Percentiles rank a stretch among this genome's conserved stretches.
Conservation (phyloP, 2,329 filamentous ascomycete species). For the Teratosphaeriaceae sp. region DNA sequence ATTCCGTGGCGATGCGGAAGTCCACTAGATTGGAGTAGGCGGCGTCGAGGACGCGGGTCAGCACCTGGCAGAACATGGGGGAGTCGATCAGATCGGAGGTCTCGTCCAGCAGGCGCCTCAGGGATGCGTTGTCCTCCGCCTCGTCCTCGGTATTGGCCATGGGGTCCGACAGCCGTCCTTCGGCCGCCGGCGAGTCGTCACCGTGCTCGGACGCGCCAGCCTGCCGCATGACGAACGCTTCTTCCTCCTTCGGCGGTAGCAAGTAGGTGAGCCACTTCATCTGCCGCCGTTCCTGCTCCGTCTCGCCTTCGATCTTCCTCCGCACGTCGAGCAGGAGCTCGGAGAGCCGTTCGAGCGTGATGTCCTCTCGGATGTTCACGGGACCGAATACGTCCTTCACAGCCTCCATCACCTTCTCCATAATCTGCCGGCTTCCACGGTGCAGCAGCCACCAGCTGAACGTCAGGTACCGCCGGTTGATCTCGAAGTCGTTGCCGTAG, state of each 20-base stretch:
- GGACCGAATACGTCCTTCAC: slow-evolving; percentile 86
- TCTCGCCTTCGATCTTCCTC: slow-evolving; percentile 72
- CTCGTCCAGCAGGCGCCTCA: slow-evolving; percentile 86
- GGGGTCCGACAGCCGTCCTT: no score
- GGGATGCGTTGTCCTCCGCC: slow-evolving; percentile 45
- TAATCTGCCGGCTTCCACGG: slow-evolving; percentile 76
- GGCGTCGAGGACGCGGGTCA: slow-evolving; percentile 78
- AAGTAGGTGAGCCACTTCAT: slow-evolving; percentile 77
- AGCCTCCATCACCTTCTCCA: slow-evolving; percentile 73
- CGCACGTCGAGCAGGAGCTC: slow-evolving; percentile 77
- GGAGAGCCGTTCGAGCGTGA: slow-evolving; percentile 73
- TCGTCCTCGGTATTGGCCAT: slow-evolving; percentile 14
- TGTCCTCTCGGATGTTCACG: slow-evolving; percentile 79
- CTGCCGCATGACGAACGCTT: slow-evolving; percentile 76
- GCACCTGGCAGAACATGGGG: slow-evolving; percentile 78
- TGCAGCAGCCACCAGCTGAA: slow-evolving; percentile 99
- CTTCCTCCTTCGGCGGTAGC: slow-evolving; percentile 70
- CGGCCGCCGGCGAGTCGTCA: slow-evolving; percentile 19
- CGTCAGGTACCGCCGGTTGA: slow-evolving; percentile 87
- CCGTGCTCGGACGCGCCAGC: slow-evolving; percentile 60
- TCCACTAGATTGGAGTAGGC: slow-evolving; percentile 81
- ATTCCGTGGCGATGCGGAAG: slow-evolving; percentile 68
- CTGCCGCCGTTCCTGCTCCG: slow-evolving; percentile 55
- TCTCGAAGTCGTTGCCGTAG: slow-evolving; percentile 91
- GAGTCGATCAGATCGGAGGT: slow-evolving; percentile 95